These are phyloP conservation scores for Xylaria sp. DNA, from an alignment of 495 filamentous ascomycete species.

Conservation along the genomic window DNA sequence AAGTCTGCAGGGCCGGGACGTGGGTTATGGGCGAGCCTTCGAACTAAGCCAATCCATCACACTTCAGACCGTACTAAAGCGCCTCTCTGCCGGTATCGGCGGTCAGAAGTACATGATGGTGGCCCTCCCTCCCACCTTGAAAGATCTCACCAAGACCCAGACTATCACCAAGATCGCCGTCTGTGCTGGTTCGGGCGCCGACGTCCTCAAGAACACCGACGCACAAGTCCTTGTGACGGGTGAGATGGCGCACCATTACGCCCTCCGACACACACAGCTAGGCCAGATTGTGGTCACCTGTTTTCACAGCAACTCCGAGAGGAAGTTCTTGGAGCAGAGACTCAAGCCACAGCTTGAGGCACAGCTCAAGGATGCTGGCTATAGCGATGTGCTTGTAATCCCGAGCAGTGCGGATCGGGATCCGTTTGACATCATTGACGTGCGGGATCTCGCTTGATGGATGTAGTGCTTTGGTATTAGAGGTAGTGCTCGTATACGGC, in stretches of 20 bases:
- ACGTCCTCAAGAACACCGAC: constrained; percentile 70
- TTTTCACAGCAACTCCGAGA: constrained; percentile 91
- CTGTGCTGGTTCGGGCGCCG: constrained; percentile 84
- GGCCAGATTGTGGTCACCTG: constrained; percentile 85
- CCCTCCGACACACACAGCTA: constrained; percentile 83
- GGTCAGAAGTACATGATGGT: constrained; percentile 50
- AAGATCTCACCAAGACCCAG: constrained; percentile 32
- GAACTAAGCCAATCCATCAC: constrained; percentile 64
- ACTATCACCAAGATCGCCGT: constrained; percentile 67
- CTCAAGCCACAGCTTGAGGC: constrained; percentile 70
- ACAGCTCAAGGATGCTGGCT: constrained; percentile 47
- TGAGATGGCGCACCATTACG: constrained; percentile 91
- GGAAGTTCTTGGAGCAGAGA: constrained; percentile 75
- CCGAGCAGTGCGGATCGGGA: constrained; percentile 84
- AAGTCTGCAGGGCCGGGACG: constrained; percentile 64
- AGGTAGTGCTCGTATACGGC: not conserved
- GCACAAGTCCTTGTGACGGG: constrained; percentile 88
- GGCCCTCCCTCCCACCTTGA: constrained; percentile 42
- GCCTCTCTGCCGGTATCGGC: constrained; percentile 45
- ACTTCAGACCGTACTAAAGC: constrained; percentile 66
- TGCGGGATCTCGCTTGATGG: constrained; percentile 32
- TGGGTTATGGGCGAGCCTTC: constrained; percentile 78
- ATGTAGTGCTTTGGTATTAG: not conserved
- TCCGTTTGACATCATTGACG: constrained; percentile 58
- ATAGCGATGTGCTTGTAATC: constrained; percentile 63